Evolutionary conservation across 108 stramenopile species (phyloP).

Genomic region (Skeletonema potamos): DNA sequence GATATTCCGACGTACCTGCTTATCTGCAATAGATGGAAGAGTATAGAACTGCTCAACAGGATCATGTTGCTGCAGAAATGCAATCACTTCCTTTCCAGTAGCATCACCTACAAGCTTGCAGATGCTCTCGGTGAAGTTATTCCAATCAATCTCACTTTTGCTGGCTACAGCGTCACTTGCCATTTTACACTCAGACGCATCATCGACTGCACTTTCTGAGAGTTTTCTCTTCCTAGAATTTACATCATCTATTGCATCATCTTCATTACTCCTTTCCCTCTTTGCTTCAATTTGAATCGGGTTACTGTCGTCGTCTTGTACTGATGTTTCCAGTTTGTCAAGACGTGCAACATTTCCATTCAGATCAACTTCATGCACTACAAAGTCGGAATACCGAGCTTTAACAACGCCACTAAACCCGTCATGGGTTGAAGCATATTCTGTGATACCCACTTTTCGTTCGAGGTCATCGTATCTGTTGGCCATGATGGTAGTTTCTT

Average conservation of each 20-base stretch:
- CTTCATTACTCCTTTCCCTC: background rate
- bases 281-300: background rate
- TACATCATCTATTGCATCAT: background rate
- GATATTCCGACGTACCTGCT: conserved; percentile 54
- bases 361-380: conserved; percentile 84
- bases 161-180: conserved; percentile 1
- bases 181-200: background rate
- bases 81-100: conserved; percentile 41
- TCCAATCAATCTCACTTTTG: conserved; percentile 22
- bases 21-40: conserved; percentile 61
- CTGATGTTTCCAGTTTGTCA: conserved; percentile 42
- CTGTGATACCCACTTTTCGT: conserved; percentile 55
- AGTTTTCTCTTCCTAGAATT: conserved; percentile 18
- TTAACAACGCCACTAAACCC: conserved; percentile 82
- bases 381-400: conserved; percentile 84
- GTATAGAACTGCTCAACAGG: conserved; percentile 50
- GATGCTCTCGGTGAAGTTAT: conserved; percentile 18
- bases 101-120: conserved; percentile 32
- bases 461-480: conserved; percentile 56
- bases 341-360: conserved; percentile 74
- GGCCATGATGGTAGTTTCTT: conserved; percentile 12
- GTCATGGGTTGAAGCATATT: conserved; percentile 53
- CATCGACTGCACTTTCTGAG: background rate
- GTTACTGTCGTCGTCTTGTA: background rate
- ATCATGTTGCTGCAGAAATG: conserved; percentile 44